phyloP scores from a whole-genome alignment of 768 basidiomycete genomes.

The Kwoniella pini region DNA sequence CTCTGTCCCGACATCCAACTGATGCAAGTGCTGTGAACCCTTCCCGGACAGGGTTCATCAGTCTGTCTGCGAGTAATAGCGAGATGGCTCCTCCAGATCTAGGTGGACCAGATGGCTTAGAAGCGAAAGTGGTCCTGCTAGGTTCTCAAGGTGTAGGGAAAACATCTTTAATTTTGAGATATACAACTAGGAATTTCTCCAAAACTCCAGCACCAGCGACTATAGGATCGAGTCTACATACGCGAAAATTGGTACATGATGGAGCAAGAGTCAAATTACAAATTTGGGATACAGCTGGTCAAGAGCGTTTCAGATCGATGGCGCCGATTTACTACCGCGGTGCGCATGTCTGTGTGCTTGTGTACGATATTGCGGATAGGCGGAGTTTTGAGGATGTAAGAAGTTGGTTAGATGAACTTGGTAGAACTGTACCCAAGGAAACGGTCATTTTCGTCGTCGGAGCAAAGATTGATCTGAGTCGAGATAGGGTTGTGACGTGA shows the following conservation, averaged over 20 bases:
- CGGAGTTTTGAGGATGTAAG: slow-evolving; percentile 45
- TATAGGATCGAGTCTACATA: slow-evolving; percentile 45
- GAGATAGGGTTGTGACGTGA: slow-evolving; percentile 34
- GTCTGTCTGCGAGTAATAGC: not conserved
- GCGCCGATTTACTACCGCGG: slow-evolving; percentile 52
- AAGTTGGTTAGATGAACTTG: slow-evolving; percentile 47
- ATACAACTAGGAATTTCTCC: slow-evolving; percentile 41
- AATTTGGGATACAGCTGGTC: slow-evolving; percentile 55
- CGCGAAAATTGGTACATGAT: slow-evolving; percentile 47
- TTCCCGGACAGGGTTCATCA: slow-evolving; percentile 4
- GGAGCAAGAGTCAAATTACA: slow-evolving; percentile 46
- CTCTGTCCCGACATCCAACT: slow-evolving; percentile 17
- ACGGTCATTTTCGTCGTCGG: slow-evolving; percentile 49
- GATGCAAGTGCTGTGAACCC: slow-evolving; percentile 21
- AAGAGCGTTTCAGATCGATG: slow-evolving; percentile 51
- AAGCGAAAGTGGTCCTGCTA: slow-evolving; percentile 52
- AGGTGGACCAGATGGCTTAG: slow-evolving; percentile 43
- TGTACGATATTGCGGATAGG: slow-evolving; percentile 46
- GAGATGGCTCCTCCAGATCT: slow-evolving; percentile 30
- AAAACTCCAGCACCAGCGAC: slow-evolving; percentile 33
- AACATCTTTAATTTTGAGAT: slow-evolving; percentile 49
- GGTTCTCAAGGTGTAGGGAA: slow-evolving; percentile 52
- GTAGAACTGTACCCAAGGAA: slow-evolving; percentile 45
- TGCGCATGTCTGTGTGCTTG: slow-evolving; percentile 47
- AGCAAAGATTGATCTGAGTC: slow-evolving; percentile 39